A percentile compares a stretch with the other conserved stretches of the same genome.
Conservation (phyloP, 2,329 filamentous ascomycete species). For the Trichoderma arundinaceum region DNA sequence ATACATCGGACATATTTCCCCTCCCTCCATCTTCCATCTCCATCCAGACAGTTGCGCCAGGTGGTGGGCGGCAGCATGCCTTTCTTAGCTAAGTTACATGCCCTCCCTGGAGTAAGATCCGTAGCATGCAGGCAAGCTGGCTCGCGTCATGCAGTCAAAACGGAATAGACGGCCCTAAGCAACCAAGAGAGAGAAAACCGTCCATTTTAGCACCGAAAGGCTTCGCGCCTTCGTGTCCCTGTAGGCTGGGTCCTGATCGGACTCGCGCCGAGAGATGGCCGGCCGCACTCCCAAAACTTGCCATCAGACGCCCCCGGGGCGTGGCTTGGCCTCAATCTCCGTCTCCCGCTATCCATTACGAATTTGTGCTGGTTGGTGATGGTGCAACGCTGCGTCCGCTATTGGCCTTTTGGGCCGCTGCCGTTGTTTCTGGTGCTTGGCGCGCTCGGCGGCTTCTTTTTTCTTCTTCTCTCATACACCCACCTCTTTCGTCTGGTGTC, state of each 20-base stretch:
- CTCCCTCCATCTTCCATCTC: neutral
- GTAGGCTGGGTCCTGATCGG: slow-evolving; percentile 20
- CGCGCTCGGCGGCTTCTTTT: slow-evolving; percentile 14
- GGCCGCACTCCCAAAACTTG: neutral
- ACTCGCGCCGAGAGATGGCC: slow-evolving; percentile 29
- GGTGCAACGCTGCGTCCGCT: neutral
- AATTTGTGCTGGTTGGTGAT: neutral
- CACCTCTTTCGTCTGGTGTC: slow-evolving; percentile 5
- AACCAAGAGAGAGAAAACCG: neutral
- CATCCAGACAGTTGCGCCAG: neutral
- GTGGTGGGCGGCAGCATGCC: slow-evolving; percentile 19
- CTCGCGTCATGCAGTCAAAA: slow-evolving; percentile 29
- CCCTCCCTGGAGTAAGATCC: slow-evolving; percentile 22
- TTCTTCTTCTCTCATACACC: neutral
- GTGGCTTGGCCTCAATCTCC: slow-evolving; percentile 19
- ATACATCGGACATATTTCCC: slow-evolving; percentile 13
- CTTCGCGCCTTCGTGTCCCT: slow-evolving; percentile 22
- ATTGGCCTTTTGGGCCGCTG: neutral
- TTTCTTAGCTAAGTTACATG: slow-evolving; percentile 25
- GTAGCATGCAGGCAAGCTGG: slow-evolving; percentile 29
- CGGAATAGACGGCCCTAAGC: slow-evolving; percentile 1
- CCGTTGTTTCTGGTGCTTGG: slow-evolving; percentile 1
- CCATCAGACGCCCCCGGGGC: slow-evolving; percentile 11
- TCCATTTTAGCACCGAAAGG: slow-evolving; percentile 9
- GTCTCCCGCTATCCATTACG: neutral